Evolutionary conservation across 768 basidiomycete species (phyloP).

Genomic region (Trametes elegans): DNA sequence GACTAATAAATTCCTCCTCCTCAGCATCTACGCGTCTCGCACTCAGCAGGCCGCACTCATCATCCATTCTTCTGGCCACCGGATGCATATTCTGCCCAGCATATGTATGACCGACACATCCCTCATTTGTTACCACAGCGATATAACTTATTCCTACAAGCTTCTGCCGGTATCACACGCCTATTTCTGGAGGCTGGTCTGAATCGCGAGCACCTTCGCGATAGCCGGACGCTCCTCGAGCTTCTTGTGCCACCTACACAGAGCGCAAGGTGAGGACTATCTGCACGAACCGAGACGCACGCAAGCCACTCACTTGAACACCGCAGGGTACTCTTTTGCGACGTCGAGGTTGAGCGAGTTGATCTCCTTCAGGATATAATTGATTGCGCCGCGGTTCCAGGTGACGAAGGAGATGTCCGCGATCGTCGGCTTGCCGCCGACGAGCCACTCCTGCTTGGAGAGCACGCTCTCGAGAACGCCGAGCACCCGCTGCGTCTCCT

Average conservation of each 20-base stretch:
- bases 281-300: background rate
- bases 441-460: slow-evolving; percentile 29
- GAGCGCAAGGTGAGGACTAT: background rate
- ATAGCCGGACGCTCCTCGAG: slow-evolving; percentile 13
- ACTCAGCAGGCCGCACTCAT: too few species aligned
- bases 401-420: slow-evolving; percentile 28
- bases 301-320: slow-evolving; percentile 13
- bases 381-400: slow-evolving; percentile 22
- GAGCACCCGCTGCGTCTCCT: slow-evolving; percentile 28
- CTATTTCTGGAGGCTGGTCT: background rate
- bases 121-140: too few species aligned
- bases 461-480: slow-evolving; percentile 30
- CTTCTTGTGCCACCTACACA: slow-evolving; percentile 25
- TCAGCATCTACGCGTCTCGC: too few species aligned
- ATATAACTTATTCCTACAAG: background rate
- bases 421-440: slow-evolving; percentile 27
- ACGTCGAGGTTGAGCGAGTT: slow-evolving; percentile 12
- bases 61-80: too few species aligned
- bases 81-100: too few species aligned
- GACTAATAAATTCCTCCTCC: too few species aligned
- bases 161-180: background rate
- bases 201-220: slow-evolving; percentile 12
- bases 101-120: too few species aligned
- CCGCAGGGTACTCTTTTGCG: slow-evolving; percentile 24
- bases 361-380: slow-evolving; percentile 7